These are phyloP conservation scores for Isoetes taiwanensis DNA, from an alignment of 75 land plant species.

Conservation along the genomic window DNA sequence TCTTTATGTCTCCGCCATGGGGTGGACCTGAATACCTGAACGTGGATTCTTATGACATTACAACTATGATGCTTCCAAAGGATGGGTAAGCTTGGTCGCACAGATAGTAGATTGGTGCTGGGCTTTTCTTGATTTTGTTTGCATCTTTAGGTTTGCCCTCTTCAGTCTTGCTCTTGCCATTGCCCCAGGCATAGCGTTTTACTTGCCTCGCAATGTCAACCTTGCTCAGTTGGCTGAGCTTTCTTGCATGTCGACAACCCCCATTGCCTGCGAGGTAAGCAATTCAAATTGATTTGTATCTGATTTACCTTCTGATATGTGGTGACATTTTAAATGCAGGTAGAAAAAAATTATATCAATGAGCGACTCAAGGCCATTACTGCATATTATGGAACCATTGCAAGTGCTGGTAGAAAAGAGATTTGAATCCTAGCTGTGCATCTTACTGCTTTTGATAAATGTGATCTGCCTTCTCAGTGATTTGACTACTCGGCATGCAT, in stretches of 20 bases:
- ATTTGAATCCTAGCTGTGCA: too few species aligned
- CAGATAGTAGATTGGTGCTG: neutral
- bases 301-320: too few species aligned
- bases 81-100: constrained; percentile 37
- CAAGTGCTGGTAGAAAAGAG: too few species aligned
- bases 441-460: too few species aligned
- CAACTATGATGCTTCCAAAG: constrained; percentile 52
- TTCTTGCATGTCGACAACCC: constrained; percentile 34
- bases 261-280: constrained; percentile 30
- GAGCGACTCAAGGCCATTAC: constrained; percentile 29
- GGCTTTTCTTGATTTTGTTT: neutral
- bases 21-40: constrained; percentile 78
- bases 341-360: constrained; percentile 30
- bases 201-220: constrained; percentile 37
- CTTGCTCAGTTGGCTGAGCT: constrained; percentile 27
- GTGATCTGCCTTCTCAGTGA: too few species aligned
- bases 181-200: constrained; percentile 35
- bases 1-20: constrained; percentile 87
- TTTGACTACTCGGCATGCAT: too few species aligned
- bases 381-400: constrained; percentile 31
- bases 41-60: constrained; percentile 41
- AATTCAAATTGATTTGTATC: too few species aligned
- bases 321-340: constrained; percentile 27
- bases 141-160: constrained; percentile 18
- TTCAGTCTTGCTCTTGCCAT: constrained; percentile 32